Evolutionary conservation across 2,329 filamentous ascomycete genomes (phyloP).

Genomic region (Penicillium concentricum): DNA sequence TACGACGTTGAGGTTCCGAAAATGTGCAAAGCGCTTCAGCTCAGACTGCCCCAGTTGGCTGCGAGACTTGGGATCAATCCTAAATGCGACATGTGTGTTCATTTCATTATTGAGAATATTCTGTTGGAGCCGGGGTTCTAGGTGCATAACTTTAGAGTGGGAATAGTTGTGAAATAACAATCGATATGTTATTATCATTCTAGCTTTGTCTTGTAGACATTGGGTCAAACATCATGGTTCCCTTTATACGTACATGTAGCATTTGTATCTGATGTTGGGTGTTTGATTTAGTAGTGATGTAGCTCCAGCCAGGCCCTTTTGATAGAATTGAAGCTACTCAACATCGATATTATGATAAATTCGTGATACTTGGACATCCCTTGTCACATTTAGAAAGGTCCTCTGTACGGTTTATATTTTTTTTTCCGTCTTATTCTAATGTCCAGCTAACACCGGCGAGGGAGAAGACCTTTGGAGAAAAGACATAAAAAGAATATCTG

Average conservation of each 20-base stretch:
- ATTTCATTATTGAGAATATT: neutral
- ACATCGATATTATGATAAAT: too few species aligned
- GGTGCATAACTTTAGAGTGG: neutral
- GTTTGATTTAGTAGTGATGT: neutral
- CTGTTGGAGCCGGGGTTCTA: neutral
- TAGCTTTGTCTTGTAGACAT: too few species aligned
- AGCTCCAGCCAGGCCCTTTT: too few species aligned
- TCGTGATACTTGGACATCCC: neutral
- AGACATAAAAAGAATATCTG: too few species aligned
- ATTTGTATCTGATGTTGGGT: neutral
- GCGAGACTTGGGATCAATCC: neutral
- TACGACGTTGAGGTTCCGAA: neutral
- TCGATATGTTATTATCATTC: neutral
- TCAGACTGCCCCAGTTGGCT: neutral
- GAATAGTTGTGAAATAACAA: neutral
- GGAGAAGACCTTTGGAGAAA: too few species aligned
- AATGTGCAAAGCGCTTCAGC: neutral
- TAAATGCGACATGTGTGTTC: neutral
- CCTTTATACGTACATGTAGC: neutral
- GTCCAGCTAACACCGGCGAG: too few species aligned
- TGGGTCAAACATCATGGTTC: fast-evolving
- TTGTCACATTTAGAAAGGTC: too few species aligned
- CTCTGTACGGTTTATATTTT: too few species aligned
- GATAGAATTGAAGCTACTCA: neutral
- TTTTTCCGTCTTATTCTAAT: too few species aligned